A percentile compares a stretch with the other conserved stretches of the same genome.
Conservation (phyloP, 2,329 filamentous ascomycete species). For the Decorospora gaudefroyi region DNA sequence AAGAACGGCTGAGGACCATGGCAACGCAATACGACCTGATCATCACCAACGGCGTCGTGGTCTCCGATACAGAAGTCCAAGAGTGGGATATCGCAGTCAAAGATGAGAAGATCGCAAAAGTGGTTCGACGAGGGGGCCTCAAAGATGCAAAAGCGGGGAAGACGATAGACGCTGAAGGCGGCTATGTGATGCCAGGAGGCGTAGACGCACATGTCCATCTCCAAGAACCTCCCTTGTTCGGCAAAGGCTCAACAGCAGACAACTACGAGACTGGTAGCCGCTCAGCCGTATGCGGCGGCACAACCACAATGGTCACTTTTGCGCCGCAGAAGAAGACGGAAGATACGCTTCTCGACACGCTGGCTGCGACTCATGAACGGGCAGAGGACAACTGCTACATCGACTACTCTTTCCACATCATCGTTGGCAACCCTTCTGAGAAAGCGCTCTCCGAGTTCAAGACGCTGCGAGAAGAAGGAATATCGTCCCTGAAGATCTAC, state of each 20-base stretch:
- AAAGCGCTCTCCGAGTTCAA: constrained; percentile 45
- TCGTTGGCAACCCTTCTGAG: constrained; percentile 47
- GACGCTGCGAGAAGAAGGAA: constrained; percentile 44
- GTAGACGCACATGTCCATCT: constrained; percentile 56
- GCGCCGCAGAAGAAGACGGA: constrained; percentile 54
- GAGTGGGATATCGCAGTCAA: constrained; percentile 53
- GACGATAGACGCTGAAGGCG: constrained; percentile 52
- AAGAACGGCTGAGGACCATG: constrained; percentile 10
- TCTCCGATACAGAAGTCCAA: constrained; percentile 47
- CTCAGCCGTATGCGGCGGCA: constrained; percentile 55
- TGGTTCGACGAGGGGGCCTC: constrained; percentile 43
- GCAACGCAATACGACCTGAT: constrained; percentile 45
- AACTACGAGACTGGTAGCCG: constrained; percentile 51
- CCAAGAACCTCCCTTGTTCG: constrained; percentile 53
- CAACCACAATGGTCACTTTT: constrained; percentile 56
- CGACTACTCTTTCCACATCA: constrained; percentile 54
- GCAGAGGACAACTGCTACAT: constrained; percentile 54
- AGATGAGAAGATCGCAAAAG: constrained; percentile 48
- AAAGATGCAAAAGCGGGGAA: constrained; percentile 34
- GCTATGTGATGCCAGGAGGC: constrained; percentile 54
- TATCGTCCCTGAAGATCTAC: constrained; percentile 52
- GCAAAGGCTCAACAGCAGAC: constrained; percentile 49
- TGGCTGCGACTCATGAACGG: constrained; percentile 51
- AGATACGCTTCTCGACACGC: constrained; percentile 51
- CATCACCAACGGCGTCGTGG: constrained; percentile 51